phyloP scores from a whole-genome alignment of 2,329 filamentous ascomycete species.

The Cladophialophora yegresii region DNA sequence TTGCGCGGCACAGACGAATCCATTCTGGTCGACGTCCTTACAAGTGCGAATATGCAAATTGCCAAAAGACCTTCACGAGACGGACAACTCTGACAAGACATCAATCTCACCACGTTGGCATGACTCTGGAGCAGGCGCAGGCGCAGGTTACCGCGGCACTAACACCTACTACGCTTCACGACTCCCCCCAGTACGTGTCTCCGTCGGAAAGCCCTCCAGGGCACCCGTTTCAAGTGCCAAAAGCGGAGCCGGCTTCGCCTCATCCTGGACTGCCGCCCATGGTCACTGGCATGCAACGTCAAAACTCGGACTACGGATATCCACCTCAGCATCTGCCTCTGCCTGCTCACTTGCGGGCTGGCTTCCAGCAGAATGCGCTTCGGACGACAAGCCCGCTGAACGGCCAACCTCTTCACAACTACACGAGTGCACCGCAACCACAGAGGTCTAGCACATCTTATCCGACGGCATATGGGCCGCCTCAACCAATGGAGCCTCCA shows the following conservation, averaged over 20 bases:
- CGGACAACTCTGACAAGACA: conserved; percentile 93
- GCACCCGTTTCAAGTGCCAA: conserved; percentile 75
- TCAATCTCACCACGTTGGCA: conserved; percentile 89
- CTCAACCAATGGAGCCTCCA: conserved; percentile 79
- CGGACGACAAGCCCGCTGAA: conserved; percentile 63
- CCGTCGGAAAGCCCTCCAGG: conserved; percentile 49
- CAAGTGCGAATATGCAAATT: conserved; percentile 95
- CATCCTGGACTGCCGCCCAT: conserved; percentile 71
- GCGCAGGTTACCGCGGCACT: conserved; percentile 87
- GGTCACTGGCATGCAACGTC: conserved; percentile 65
- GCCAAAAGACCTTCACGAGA: conserved; percentile 96
- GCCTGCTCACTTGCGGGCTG: conserved; percentile 76
- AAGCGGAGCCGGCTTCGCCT: conserved; percentile 80
- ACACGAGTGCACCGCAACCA: conserved; percentile 52
- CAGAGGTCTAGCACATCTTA: conserved; percentile 76
- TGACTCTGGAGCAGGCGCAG: conserved; percentile 86
- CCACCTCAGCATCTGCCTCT: conserved; percentile 72
- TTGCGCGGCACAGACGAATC: conserved; percentile 89
- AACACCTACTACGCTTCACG: conserved; percentile 44
- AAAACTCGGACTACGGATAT: conserved; percentile 70
- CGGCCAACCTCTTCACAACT: conserved; percentile 65
- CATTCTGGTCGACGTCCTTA: conserved; percentile 95
- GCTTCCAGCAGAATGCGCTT: conserved; percentile 67
- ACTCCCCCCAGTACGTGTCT: conserved; percentile 43
- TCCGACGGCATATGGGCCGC: conserved; percentile 77